Percentiles rank a stretch among this genome's conserved stretches.
Evolutionary conservation across 345 rosid species (phyloP).

Genomic region (Trapa incisa): DNA sequence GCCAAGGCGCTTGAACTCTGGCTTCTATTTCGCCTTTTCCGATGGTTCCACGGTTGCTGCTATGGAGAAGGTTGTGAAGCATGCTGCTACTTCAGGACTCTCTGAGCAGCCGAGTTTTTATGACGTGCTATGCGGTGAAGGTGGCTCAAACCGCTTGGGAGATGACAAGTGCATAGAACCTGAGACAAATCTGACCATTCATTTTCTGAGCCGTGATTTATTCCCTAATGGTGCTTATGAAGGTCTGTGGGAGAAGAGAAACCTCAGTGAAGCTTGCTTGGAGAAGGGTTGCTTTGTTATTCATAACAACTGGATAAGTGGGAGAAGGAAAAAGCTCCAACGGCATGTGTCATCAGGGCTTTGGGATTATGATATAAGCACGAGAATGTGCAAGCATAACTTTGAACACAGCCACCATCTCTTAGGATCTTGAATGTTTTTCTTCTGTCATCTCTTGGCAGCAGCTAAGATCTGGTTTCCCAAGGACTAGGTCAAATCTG

Average conservation of each 20-base stretch:
- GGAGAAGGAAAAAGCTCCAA: slow-evolving; percentile 73
- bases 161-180: slow-evolving; percentile 53
- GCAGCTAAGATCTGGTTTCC: not conserved
- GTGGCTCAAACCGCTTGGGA: slow-evolving; percentile 46
- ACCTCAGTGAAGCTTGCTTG: slow-evolving; percentile 46
- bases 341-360: slow-evolving; percentile 63
- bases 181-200: slow-evolving; percentile 51
- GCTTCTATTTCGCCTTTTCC: slow-evolving; percentile 65
- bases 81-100: slow-evolving; percentile 57
- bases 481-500: not conserved
- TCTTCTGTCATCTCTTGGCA: slow-evolving; percentile 1
- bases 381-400: slow-evolving; percentile 54
- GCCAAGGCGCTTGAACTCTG: slow-evolving; percentile 85
- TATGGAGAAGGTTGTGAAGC: slow-evolving; percentile 80
- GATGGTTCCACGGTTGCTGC: slow-evolving; percentile 55
- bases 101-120: slow-evolving; percentile 97
- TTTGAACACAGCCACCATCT: not conserved
- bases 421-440: not conserved
- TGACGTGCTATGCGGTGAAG: slow-evolving; percentile 79
- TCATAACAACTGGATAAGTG: slow-evolving; percentile 78
- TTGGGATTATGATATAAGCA: slow-evolving; percentile 63
- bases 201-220: slow-evolving; percentile 64
- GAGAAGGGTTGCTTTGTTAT: slow-evolving; percentile 53
- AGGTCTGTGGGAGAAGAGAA: slow-evolving; percentile 52
- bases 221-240: slow-evolving; percentile 87